Conservation (phyloP, 306 rosid genomes). For the Vigna trinervia region DNA sequence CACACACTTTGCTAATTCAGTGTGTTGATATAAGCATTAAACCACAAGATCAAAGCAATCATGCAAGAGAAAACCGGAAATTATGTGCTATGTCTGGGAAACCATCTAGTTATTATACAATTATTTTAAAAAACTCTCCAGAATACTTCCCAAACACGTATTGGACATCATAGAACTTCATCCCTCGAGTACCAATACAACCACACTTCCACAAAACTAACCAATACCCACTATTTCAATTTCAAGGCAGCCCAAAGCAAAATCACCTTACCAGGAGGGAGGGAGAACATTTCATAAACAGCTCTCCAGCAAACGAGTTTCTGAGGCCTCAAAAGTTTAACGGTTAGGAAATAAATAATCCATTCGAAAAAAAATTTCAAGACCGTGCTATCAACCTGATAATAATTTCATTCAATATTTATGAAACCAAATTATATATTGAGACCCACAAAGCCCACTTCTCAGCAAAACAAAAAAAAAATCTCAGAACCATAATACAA, state of each 20-base stretch:
- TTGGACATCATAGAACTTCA: constrained; percentile 17
- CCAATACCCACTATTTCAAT: constrained; percentile 18
- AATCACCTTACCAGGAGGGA: constrained; percentile 1
- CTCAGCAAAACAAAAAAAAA: not conserved
- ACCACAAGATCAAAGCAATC: not conserved
- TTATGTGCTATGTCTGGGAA: not conserved
- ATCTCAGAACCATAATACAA: not conserved
- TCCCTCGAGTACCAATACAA: not conserved
- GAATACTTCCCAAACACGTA: not conserved
- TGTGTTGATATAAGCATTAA: constrained; percentile 5
- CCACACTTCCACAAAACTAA: constrained; percentile 26
- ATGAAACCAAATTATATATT: not conserved
- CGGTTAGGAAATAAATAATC: not conserved
- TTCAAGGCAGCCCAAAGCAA: not conserved
- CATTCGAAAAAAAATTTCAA: not conserved
- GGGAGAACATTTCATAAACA: constrained; percentile 10
- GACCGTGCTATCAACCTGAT: not conserved
- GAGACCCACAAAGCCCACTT: not conserved
- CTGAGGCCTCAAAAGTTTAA: constrained; percentile 9
- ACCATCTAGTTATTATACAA: not conserved
- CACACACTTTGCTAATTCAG: not conserved
- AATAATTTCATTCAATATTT: not conserved
- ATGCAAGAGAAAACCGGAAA: not conserved
- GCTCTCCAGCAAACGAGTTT: not conserved
- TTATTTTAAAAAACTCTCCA: not conserved